phyloP scores from a whole-genome alignment of 768 basidiomycete species.

The Dioszegia hungarica region DNA sequence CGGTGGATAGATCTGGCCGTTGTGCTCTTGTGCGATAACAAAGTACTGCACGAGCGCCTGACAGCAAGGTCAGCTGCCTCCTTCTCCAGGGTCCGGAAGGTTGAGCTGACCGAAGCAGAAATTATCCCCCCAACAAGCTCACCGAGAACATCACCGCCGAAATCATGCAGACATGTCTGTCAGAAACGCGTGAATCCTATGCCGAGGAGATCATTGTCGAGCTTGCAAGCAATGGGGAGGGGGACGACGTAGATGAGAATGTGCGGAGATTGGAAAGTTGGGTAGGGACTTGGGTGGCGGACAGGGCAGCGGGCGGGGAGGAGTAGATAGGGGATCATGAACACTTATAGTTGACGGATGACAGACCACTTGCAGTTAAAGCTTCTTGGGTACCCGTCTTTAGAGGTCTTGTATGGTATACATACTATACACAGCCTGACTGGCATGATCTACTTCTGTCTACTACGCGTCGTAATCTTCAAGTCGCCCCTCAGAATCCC shows the following conservation, averaged over 20 bases:
- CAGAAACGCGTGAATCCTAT: slow-evolving; percentile 84
- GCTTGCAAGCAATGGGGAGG: slow-evolving; percentile 56
- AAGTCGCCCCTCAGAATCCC: slow-evolving; percentile 10
- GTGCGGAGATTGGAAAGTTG: slow-evolving; percentile 81
- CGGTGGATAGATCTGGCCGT: slow-evolving; percentile 95
- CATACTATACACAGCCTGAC: not conserved
- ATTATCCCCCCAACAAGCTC: slow-evolving; percentile 85
- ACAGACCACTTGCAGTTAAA: too few relatives aligned
- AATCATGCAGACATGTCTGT: slow-evolving; percentile 87
- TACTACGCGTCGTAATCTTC: not conserved
- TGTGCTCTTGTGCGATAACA: slow-evolving; percentile 83
- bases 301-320: slow-evolving; percentile 35
- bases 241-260: slow-evolving; percentile 78
- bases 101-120: slow-evolving; percentile 60
- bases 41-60: slow-evolving; percentile 78
- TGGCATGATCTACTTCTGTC: not conserved
- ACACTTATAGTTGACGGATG: too few relatives aligned
- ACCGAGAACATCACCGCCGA: slow-evolving; percentile 98
- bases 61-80: slow-evolving; percentile 67
- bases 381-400: too few relatives aligned
- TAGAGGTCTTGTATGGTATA: not conserved
- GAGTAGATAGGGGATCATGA: not conserved
- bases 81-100: not conserved
- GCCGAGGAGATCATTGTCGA: slow-evolving; percentile 80
- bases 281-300: slow-evolving; percentile 66